These are phyloP conservation scores for Apiotrichum porosum DNA, from an alignment of 1,284 basidiomycete genomes.

Conservation along the genomic window DNA sequence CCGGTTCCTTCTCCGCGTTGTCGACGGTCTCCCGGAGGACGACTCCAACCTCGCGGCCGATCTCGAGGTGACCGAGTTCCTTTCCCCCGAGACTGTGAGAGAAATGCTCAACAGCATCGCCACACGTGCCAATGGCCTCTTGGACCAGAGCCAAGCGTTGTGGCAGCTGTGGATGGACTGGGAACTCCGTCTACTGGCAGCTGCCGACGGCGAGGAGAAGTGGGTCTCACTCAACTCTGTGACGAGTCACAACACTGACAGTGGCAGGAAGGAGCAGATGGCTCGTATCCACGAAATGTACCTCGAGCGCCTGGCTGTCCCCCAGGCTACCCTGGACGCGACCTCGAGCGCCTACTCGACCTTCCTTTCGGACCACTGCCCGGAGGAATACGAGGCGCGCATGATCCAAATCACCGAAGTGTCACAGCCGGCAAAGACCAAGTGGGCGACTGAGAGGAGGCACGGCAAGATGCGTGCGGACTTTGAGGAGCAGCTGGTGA, in stretches of 20 bases:
- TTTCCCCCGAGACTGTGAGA: slow-evolving; percentile 56
- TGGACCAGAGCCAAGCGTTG: slow-evolving; percentile 60
- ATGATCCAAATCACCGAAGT: slow-evolving; percentile 70
- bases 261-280: slow-evolving; percentile 33
- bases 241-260: neutral
- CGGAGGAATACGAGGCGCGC: slow-evolving; percentile 67
- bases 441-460: slow-evolving; percentile 30
- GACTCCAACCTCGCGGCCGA: slow-evolving; percentile 10
- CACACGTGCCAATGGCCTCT: slow-evolving; percentile 53
- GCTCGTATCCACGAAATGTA: slow-evolving; percentile 40
- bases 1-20: slow-evolving; percentile 60
- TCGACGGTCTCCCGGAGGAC: slow-evolving; percentile 44
- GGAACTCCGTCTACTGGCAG: slow-evolving; percentile 62
- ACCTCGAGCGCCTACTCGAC: slow-evolving; percentile 79
- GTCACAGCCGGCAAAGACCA: slow-evolving; percentile 54
- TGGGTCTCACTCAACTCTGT: slow-evolving; percentile 30
- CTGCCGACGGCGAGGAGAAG: slow-evolving; percentile 53
- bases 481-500: slow-evolving; percentile 40
- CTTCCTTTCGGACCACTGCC: slow-evolving; percentile 71
- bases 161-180: slow-evolving; percentile 72
- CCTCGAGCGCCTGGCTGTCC: slow-evolving; percentile 40
- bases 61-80: slow-evolving; percentile 46
- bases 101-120: slow-evolving; percentile 56
- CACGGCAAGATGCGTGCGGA: slow-evolving; percentile 38
- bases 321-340: slow-evolving; percentile 57